These are phyloP conservation scores for Hordeum pubiflorum DNA, from an alignment of 202 grass and related monocot genomes.

Conservation along the genomic window DNA sequence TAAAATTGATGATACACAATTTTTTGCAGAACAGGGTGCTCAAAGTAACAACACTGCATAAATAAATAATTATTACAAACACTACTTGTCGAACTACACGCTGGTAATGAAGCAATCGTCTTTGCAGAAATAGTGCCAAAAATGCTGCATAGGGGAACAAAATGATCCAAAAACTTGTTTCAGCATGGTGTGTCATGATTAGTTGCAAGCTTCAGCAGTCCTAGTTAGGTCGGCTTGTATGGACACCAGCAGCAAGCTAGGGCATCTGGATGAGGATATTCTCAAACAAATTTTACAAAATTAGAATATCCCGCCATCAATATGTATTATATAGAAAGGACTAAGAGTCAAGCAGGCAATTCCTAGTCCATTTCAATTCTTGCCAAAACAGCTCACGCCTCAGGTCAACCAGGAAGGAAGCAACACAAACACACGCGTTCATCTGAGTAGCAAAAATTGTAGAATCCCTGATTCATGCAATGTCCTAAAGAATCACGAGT, in stretches of 20 bases:
- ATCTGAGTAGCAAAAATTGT: too few relatives aligned
- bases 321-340: too few relatives aligned
- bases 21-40: background rate
- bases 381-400: background rate
- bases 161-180: conserved; percentile 5
- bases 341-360: background rate
- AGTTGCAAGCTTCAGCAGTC: background rate
- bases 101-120: background rate
- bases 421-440: too few relatives aligned
- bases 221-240: background rate
- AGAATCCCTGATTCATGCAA: background rate
- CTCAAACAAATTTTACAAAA: background rate
- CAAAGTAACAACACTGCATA: background rate
- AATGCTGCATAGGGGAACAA: background rate
- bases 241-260: background rate
- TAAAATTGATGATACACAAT: background rate
- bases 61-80: background rate
- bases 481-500: background rate
- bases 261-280: background rate
- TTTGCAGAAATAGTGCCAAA: background rate
- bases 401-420: too few relatives aligned
- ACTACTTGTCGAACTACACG: background rate
- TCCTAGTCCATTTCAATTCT: background rate
- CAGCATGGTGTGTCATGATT: background rate
- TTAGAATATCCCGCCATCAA: background rate